Percentiles rank a stretch among this genome's conserved stretches.
phyloP scores from a whole-genome alignment of 306 rosid species.

The Heteromeles arbutifolia region DNA sequence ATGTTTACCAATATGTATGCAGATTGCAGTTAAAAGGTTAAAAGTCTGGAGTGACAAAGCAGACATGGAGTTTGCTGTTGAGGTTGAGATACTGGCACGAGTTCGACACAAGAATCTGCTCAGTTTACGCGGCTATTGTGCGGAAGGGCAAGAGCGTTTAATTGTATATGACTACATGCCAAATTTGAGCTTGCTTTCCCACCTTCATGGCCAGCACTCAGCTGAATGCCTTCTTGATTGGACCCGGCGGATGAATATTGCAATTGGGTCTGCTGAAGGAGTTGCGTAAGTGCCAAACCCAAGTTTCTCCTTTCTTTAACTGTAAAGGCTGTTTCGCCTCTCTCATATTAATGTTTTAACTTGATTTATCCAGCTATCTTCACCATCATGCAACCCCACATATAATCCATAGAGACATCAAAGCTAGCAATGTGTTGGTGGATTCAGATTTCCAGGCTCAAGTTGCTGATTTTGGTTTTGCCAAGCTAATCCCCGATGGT shows the following conservation, averaged over 20 bases:
- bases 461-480: conserved; percentile 96
- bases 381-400: conserved; percentile 89
- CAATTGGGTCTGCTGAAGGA: conserved; percentile 93
- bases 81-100: conserved; percentile 94
- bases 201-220: conserved; percentile 93
- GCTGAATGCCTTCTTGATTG: conserved; percentile 82
- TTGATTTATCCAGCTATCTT: conserved; percentile 66
- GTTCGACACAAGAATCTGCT: conserved; percentile 94
- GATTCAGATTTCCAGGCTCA: conserved; percentile 73
- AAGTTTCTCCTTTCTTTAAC: not conserved
- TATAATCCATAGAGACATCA: conserved; percentile 84
- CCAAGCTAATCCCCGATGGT: conserved; percentile 91
- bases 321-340: not conserved
- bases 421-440: conserved; percentile 82
- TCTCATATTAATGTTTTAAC: conserved; percentile 4
- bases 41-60: conserved; percentile 95
- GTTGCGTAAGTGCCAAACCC: conserved; percentile 52
- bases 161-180: conserved; percentile 90
- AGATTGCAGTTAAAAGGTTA: conserved; percentile 96
- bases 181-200: conserved; percentile 86
- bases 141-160: conserved; percentile 95
- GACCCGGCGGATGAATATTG: conserved; percentile 79
- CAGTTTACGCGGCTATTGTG: conserved; percentile 91
- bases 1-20: not conserved
- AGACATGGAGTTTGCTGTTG: conserved; percentile 88